Evolutionary conservation across 2,329 filamentous ascomycete species (phyloP).

Genomic region (Parascedosporium putredinis): DNA sequence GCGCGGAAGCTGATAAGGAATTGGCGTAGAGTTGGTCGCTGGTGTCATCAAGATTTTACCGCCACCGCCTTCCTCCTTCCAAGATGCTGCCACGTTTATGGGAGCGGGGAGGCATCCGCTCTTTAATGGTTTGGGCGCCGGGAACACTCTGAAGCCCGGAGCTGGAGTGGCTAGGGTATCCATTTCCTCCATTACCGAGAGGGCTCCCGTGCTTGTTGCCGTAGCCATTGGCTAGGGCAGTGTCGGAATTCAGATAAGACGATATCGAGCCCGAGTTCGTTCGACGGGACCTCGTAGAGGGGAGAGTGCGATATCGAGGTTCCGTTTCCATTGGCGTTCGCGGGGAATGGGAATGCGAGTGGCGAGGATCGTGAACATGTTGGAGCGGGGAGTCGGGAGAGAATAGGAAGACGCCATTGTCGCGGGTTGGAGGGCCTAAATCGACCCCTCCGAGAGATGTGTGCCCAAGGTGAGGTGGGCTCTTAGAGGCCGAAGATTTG

Average conservation of each 20-base stretch:
- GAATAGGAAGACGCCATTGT: conserved; percentile 43
- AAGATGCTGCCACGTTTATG: conserved; percentile 2
- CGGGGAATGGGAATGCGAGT: conserved; percentile 5
- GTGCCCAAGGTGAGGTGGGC: no score
- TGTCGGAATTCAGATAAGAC: background rate
- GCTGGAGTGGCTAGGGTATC: background rate
- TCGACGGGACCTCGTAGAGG: background rate
- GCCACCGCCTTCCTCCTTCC: background rate
- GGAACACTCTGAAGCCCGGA: background rate
- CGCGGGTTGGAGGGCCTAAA: background rate
- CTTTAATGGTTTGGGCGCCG: background rate
- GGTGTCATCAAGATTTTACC: conserved; percentile 6
- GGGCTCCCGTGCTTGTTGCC: background rate
- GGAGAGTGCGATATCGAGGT: background rate
- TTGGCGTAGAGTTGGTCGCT: conserved; percentile 23
- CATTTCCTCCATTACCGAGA: background rate
- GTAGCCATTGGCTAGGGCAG: background rate
- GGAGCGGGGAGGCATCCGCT: conserved; percentile 1
- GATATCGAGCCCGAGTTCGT: conserved; percentile 1
- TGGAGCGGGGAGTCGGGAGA: conserved; percentile 39
- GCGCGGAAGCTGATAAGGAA: conserved; percentile 20
- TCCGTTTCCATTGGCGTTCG: background rate
- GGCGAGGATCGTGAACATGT: conserved; percentile 29
- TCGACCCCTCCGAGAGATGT: no score
- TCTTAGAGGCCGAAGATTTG: no score